Percentiles rank a stretch among this genome's conserved stretches.
Conservation (phyloP, 495 filamentous ascomycete genomes). For the Xylaria longipes region DNA sequence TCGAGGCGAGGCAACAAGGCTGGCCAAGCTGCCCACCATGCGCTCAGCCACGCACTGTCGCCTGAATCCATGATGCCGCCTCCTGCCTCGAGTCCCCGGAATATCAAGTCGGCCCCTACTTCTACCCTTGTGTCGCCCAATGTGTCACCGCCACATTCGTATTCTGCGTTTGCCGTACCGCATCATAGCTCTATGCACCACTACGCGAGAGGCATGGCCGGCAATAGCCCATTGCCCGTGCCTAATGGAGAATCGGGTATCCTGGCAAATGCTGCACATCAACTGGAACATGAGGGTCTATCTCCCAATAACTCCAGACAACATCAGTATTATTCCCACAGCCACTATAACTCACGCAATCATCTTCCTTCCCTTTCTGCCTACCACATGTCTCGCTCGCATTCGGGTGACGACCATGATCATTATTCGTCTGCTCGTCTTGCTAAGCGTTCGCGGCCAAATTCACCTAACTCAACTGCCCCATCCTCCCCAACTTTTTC, state of each 20-base stretch:
- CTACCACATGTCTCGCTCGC: slow-evolving; percentile 92
- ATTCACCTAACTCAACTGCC: slow-evolving; percentile 92
- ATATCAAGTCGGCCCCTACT: slow-evolving; percentile 80
- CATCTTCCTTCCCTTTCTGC: slow-evolving; percentile 78
- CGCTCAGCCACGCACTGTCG: slow-evolving; percentile 45
- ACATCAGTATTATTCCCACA: slow-evolving; percentile 66
- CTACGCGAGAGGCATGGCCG: slow-evolving; percentile 63
- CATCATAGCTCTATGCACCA: slow-evolving; percentile 66
- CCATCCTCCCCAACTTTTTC: slow-evolving; percentile 98
- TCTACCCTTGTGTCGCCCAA: slow-evolving; percentile 92
- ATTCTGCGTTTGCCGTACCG: slow-evolving; percentile 73
- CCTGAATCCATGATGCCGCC: slow-evolving; percentile 73
- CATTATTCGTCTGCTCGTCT: slow-evolving; percentile 69
- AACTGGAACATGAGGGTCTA: slow-evolving; percentile 78
- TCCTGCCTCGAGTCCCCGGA: slow-evolving; percentile 71
- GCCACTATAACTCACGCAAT: slow-evolving; percentile 59
- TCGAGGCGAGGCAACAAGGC: slow-evolving; percentile 90
- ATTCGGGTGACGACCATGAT: slow-evolving; percentile 88
- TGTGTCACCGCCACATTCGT: slow-evolving; percentile 93
- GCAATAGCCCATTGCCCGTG: slow-evolving; percentile 35
- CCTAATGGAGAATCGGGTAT: slow-evolving; percentile 78
- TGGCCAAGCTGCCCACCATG: slow-evolving; percentile 54
- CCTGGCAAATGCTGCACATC: slow-evolving; percentile 87
- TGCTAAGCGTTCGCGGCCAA: slow-evolving; percentile 86
- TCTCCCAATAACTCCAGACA: slow-evolving; percentile 44